A percentile compares a stretch with the other conserved stretches of the same genome.
Evolutionary conservation across 2,329 filamentous ascomycete genomes (phyloP).

Genomic region (Fusarium sarcochroum): DNA sequence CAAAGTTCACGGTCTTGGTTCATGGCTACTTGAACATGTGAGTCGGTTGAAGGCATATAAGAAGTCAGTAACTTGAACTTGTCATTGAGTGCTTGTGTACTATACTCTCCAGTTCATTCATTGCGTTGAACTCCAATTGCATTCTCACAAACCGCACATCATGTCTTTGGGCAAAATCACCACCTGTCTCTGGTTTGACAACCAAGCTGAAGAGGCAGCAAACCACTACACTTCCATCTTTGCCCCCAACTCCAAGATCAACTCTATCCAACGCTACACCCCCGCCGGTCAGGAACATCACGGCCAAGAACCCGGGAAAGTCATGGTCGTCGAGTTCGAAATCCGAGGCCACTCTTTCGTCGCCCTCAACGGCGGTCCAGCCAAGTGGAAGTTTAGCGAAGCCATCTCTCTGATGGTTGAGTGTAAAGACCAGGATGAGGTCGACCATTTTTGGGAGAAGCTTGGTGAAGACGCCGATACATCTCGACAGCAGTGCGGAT

Average conservation of each 20-base stretch:
- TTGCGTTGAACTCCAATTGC: background rate
- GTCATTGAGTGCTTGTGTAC: background rate
- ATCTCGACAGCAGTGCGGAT: slow-evolving; percentile 58
- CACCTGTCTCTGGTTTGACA: slow-evolving; percentile 60
- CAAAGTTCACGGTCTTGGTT: background rate
- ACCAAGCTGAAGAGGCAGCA: slow-evolving; percentile 59
- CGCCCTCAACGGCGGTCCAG: slow-evolving; percentile 61
- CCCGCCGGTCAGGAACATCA: slow-evolving; percentile 51
- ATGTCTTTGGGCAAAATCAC: slow-evolving; percentile 47
- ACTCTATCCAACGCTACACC: slow-evolving; percentile 50
- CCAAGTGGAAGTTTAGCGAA: slow-evolving; percentile 55
- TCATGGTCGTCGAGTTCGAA: slow-evolving; percentile 57
- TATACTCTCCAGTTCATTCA: background rate
- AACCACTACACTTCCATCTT: slow-evolving; percentile 60
- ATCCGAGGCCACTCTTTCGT: slow-evolving; percentile 58
- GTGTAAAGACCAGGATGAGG: slow-evolving; percentile 61
- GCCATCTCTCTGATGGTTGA: slow-evolving; percentile 61
- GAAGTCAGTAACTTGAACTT: background rate
- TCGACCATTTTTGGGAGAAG: slow-evolving; percentile 63
- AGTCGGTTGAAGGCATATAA: background rate
- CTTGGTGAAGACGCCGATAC: slow-evolving; percentile 58
- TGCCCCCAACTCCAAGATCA: slow-evolving; percentile 54
- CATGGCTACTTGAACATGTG: background rate
- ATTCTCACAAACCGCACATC: background rate
- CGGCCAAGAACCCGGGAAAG: slow-evolving; percentile 49